Evolutionary conservation across 441 rosid genomes (phyloP), one percentile per base, ranked within the genome.

Genomic region (Erysimum cheiri): DNA sequence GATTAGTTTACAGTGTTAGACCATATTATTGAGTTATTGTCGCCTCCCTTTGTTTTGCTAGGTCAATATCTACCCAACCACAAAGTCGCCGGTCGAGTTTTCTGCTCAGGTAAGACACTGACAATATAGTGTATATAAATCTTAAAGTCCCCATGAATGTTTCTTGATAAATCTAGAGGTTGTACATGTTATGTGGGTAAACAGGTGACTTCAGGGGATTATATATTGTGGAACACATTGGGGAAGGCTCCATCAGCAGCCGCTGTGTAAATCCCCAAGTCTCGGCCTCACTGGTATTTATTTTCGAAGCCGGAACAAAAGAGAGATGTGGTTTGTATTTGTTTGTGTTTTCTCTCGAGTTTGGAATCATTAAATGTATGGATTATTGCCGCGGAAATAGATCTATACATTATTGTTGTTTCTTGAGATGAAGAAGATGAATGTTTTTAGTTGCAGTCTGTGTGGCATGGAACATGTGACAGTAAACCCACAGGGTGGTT

Each of bases 201-300:
- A 70, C 87, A 94, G 98, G 93, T 85, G 60, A 82, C 77, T 32
- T 89, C 92, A 12, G 97, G 98, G 53, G 94, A 95, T 63, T 95
- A 95, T 76, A 90, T 92, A 69, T 67, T 95, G 77, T 95, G 98
- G 99, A 92, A 92, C 78, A 95, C 99, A 35, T 72, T 92, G 70
- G 99, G 99, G 70, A 87, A 89, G 54, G 93, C 97, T 77, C 97
- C 99, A 26, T 84, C 92, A 44, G 88, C 92, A 56, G 91, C 85
- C 29, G 61, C 60, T 14, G 77, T 87, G 67, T 80, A 72, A 74
- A 8, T 41, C 13, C 35, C 40, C 32, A 14, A 17, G 43, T 41
- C 40, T 26, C 15, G 55, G 4, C 40, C 11, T 50, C 26, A 40
- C 60, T 28, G 12, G 58, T 53, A 7, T 13, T 53, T 28, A 26